A percentile compares a stretch with the other conserved stretches of the same genome.
These are phyloP conservation scores for Kodamaea laetipori DNA, from an alignment of 805 yeast genomes.

Conservation along the genomic window DNA sequence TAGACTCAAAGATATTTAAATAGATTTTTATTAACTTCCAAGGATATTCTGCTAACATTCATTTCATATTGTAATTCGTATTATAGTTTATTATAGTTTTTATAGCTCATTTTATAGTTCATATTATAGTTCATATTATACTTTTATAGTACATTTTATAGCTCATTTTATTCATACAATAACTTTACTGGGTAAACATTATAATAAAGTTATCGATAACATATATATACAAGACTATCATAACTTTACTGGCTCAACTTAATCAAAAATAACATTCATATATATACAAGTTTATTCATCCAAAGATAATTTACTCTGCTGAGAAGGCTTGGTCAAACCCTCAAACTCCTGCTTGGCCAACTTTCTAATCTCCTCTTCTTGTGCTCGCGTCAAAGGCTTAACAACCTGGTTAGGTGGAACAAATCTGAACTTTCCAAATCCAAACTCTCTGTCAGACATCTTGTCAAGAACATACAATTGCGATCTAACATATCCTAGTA, in stretches of 20 bases:
- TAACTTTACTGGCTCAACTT: too few species aligned
- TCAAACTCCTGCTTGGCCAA: conserved; percentile 57
- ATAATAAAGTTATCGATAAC: too few species aligned
- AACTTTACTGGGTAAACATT: too few species aligned
- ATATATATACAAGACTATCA: background rate
- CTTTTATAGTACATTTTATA: too few species aligned
- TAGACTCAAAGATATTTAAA: too few species aligned
- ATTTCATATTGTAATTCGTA: too few species aligned
- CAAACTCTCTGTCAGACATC: conserved; percentile 90
- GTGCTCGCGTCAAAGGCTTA: conserved; percentile 65
- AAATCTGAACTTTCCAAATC: conserved; percentile 83
- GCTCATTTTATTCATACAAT: too few species aligned
- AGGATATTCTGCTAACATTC: too few species aligned
- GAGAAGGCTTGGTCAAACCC: conserved; percentile 59
- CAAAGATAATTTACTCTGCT: conserved; percentile 46
- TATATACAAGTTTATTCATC: conserved; percentile 33
- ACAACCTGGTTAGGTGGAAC: conserved; percentile 81
- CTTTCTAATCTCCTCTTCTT: conserved; percentile 55
- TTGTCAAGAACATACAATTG: conserved; percentile 85
- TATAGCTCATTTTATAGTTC: too few species aligned
- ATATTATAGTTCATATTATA: too few species aligned
- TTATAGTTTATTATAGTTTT: too few species aligned
- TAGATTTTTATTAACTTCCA: too few species aligned
- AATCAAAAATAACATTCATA: background rate
- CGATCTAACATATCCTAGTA: conserved; percentile 86